A percentile compares a stretch with the other conserved stretches of the same genome.
Conservation (phyloP, 2,329 filamentous ascomycete species). For the Pseudonectria buxi region DNA sequence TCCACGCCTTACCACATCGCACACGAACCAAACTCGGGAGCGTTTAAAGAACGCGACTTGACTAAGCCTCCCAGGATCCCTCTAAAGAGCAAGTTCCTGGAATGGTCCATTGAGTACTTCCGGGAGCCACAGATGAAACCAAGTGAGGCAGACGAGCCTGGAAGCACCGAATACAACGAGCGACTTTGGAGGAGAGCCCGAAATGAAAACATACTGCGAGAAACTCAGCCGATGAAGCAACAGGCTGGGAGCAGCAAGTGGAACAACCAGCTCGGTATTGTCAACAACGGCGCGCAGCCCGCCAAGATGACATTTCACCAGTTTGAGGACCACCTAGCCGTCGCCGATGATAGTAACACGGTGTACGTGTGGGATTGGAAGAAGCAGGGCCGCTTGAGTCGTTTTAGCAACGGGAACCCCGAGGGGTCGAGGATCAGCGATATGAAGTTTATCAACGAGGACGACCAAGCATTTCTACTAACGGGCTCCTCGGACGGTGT, state of each 20-base stretch:
- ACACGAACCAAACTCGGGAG: slow-evolving; percentile 70
- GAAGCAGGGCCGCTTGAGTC: slow-evolving; percentile 63
- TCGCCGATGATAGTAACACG: slow-evolving; percentile 87
- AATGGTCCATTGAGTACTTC: slow-evolving; percentile 98
- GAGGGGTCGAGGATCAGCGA: slow-evolving; percentile 87
- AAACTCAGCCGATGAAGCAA: slow-evolving; percentile 90
- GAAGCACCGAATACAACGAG: slow-evolving; percentile 93
- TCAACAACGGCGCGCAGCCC: slow-evolving; percentile 86
- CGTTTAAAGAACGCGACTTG: slow-evolving; percentile 58
- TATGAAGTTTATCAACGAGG: slow-evolving; percentile 96
- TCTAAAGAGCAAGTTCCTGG: slow-evolving; percentile 74
- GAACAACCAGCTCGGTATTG: slow-evolving; percentile 74
- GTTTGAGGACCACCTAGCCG: slow-evolving; percentile 91
- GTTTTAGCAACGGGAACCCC: slow-evolving; percentile 93
- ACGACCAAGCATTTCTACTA: slow-evolving; percentile 90
- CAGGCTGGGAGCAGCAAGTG: slow-evolving; percentile 79
- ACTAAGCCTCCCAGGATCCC: slow-evolving; percentile 60
- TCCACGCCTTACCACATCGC: slow-evolving; percentile 69
- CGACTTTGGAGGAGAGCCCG: slow-evolving; percentile 86
- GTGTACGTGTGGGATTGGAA: slow-evolving; percentile 94
- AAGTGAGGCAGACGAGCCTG: slow-evolving; percentile 90
- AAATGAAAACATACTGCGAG: slow-evolving; percentile 85
- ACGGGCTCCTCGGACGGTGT: slow-evolving; percentile 94
- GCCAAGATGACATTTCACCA: slow-evolving; percentile 95
- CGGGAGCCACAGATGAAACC: slow-evolving; percentile 97